Evolutionary conservation across 345 rosid genomes (phyloP).

Genomic region (Melaleuca quinquenervia): DNA sequence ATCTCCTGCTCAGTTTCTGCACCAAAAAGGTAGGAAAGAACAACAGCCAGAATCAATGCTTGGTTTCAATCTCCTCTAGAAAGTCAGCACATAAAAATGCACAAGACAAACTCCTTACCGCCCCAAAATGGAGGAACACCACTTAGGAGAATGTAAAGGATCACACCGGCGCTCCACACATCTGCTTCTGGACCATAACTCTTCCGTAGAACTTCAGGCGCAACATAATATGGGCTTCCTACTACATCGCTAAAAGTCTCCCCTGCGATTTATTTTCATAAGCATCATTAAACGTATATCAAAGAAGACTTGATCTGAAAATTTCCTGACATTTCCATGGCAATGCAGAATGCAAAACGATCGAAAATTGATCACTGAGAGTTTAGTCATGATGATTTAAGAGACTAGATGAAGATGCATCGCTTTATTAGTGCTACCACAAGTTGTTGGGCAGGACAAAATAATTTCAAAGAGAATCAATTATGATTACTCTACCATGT

Average conservation of each 20-base stretch:
- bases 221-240: conserved; percentile 92
- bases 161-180: conserved; percentile 95
- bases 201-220: conserved; percentile 72
- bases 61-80: neutral
- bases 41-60: neutral
- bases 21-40: neutral
- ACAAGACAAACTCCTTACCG: conserved; percentile 27
- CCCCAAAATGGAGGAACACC: conserved; percentile 98
- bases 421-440: neutral
- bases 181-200: conserved; percentile 74
- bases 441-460: neutral
- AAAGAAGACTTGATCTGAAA: neutral
- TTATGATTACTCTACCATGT: neutral
- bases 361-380: neutral
- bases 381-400: neutral
- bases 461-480: neutral
- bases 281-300: neutral
- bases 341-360: neutral
- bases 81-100: neutral
- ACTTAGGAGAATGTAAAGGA: conserved; percentile 64
- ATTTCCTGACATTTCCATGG: neutral
- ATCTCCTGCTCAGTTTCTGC: conserved; percentile 76
- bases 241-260: conserved; percentile 65
- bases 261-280: conserved; percentile 27
- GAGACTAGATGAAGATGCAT: neutral